phyloP scores from a whole-genome alignment of 2,329 filamentous ascomycete genomes.

The Venturia pyrina region DNA sequence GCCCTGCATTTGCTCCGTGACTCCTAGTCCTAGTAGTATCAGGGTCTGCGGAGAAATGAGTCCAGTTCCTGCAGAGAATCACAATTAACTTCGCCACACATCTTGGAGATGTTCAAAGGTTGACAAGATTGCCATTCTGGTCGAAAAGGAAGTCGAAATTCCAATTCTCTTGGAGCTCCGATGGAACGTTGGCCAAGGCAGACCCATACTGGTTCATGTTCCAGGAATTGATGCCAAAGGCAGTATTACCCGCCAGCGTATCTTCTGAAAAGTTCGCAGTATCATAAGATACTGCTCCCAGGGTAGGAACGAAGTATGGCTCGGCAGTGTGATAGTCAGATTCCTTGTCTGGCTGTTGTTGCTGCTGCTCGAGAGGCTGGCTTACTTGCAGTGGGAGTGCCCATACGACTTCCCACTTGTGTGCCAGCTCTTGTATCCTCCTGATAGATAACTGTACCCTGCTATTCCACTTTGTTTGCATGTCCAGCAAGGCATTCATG shows the following conservation, averaged over 20 bases:
- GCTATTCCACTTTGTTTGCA: background rate
- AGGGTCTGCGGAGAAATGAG: background rate
- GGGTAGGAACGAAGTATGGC: background rate
- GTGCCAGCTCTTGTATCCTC: background rate
- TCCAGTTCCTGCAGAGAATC: background rate
- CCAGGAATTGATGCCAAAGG: background rate
- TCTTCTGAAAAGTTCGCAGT: background rate
- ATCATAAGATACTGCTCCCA: background rate
- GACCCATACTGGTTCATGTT: background rate
- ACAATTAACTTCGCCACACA: too few species aligned
- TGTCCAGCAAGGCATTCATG: background rate
- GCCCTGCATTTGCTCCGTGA: background rate
- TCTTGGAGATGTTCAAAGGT: background rate
- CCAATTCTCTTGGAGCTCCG: background rate
- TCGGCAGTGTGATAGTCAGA: background rate
- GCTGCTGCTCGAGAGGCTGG: background rate
- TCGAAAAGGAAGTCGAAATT: constrained; percentile 1
- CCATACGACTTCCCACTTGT: constrained; percentile 2
- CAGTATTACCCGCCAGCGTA: background rate
- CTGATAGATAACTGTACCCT: background rate
- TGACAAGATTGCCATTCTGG: background rate
- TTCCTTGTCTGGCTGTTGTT: background rate
- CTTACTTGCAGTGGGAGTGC: background rate
- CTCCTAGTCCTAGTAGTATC: background rate
- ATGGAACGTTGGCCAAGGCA: background rate